Percentiles rank a stretch among this genome's conserved stretches.
phyloP scores from a whole-genome alignment of 768 basidiomycete species.

The Podaxis rugospora region DNA sequence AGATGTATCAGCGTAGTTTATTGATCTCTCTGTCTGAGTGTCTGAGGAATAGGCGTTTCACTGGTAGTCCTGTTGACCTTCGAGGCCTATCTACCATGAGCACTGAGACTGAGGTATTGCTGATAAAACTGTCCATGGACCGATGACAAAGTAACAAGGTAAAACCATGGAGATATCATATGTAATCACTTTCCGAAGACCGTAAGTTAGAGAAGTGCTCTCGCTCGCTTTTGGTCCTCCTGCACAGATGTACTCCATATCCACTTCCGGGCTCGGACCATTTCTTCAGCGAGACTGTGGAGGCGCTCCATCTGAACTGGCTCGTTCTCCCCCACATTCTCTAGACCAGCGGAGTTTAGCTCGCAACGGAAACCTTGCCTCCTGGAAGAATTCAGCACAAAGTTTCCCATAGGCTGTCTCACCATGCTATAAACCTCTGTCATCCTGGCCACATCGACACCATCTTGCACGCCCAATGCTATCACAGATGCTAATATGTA shows the following conservation, averaged over 20 bases:
- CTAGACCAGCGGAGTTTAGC: slow-evolving; percentile 15
- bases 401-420: slow-evolving; percentile 32
- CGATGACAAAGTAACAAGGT: neutral
- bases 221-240: slow-evolving; percentile 1
- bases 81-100: slow-evolving; percentile 25
- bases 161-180: too few relatives aligned
- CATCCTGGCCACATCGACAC: slow-evolving; percentile 20
- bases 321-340: slow-evolving; percentile 15
- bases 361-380: slow-evolving; percentile 20
- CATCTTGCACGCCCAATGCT: slow-evolving; percentile 15
- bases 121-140: neutral
- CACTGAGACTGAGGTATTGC: neutral
- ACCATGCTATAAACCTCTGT: slow-evolving; percentile 24
- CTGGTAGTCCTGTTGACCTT: slow-evolving; percentile 20
- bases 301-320: neutral
- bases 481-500: slow-evolving; percentile 25
- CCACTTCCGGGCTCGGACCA: neutral
- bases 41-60: slow-evolving; percentile 7
- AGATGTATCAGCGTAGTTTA: too few relatives aligned
- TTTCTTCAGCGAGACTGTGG: neutral
- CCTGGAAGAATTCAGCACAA: slow-evolving; percentile 18
- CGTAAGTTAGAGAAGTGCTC: neutral
- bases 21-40: slow-evolving; percentile 8
- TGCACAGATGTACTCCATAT: slow-evolving; percentile 3
- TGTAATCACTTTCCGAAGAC: too few relatives aligned